Evolutionary conservation across 2,329 filamentous ascomycete species (phyloP), one percentile per base, ranked within the genome.

Genomic region (Sphaerulina musiva): DNA sequence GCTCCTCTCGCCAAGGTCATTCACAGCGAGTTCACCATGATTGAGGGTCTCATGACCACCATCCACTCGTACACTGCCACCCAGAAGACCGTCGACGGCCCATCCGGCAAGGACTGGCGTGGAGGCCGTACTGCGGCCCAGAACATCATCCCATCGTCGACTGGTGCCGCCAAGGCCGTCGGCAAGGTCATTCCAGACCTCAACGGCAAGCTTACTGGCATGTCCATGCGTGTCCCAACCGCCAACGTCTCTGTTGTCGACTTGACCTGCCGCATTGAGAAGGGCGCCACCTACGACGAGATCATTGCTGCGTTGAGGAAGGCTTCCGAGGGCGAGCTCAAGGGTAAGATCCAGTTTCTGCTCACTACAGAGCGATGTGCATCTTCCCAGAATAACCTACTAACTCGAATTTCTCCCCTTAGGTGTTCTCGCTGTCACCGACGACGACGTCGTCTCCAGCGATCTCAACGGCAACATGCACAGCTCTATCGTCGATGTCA

Each of bases 71-170:
- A 97, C 87, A 97, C 93, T 69, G 93, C 93, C 71, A 97, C 93
- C 76, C 93, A 97, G 83, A 96, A 96, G 89, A 95, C 91, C 70
- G 93, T 97, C 70, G 93, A 98, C 72, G 93, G 90, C 73, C 93
- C 93, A 72, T 97, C 93, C 64, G 81, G 80, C 76, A 98, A 98
- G 88, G 93, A 97, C 82, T 98, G 92, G 92, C 87, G 92, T 79
- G 93, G 93, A 84, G 93, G 93, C 76, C 93, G 93, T 80, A 91
- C 89, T 69, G 93, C 93, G 79, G 93, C 93, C 72, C 88, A 95
- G 83, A 97, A 98, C 87, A 97, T 97, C 83, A 97, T 98, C 73
- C 93, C 93, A 77, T 89, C 85, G 81, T 95, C 89, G 84, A 98
- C 93, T 65, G 93, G 93, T 85, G 93, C 93, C 76, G 93, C 93